Evolutionary conservation across 495 filamentous ascomycete species (phyloP).

Genomic region (Clohesyomyces aquaticus): DNA sequence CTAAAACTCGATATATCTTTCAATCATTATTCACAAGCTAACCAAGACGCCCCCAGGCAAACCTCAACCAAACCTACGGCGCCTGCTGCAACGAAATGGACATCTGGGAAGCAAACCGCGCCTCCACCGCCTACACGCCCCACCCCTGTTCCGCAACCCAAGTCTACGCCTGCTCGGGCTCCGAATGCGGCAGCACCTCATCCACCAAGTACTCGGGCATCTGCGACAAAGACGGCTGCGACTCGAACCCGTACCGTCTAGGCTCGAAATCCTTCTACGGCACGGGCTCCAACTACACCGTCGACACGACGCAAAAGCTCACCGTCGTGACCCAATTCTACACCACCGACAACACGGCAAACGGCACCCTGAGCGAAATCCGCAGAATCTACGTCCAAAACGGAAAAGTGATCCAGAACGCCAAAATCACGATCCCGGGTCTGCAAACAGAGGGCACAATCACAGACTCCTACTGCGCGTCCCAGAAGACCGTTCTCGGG

Average conservation of each 20-base stretch:
- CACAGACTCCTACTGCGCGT: conserved; percentile 63
- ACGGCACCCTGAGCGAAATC: conserved; percentile 61
- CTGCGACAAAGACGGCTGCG: conserved; percentile 68
- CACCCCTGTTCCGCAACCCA: conserved; percentile 42
- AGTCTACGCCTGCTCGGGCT: conserved; percentile 36
- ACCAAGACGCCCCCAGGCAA: conserved; percentile 34
- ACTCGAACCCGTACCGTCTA: conserved; percentile 64
- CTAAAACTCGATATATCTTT: too few relatives aligned
- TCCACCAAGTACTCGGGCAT: conserved; percentile 50
- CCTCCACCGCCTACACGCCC: conserved; percentile 43
- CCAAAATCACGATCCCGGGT: conserved; percentile 56
- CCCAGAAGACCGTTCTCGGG: conserved; percentile 59
- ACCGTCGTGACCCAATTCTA: conserved; percentile 71
- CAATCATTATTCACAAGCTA: neutral
- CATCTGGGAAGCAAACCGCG: conserved; percentile 39
- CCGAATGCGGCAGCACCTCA: conserved; percentile 29
- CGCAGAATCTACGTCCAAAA: conserved; percentile 64
- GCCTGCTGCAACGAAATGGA: conserved; percentile 42
- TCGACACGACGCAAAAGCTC: conserved; percentile 63
- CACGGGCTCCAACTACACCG: conserved; percentile 46
- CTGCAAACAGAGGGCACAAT: conserved; percentile 58
- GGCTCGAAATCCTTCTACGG: conserved; percentile 62
- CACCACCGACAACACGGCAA: conserved; percentile 49
- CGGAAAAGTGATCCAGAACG: conserved; percentile 63
- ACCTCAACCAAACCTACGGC: conserved; percentile 51